phyloP scores from a whole-genome alignment of 371 early-diverging fungal species.

The Capillidium rhysosporum region DNA sequence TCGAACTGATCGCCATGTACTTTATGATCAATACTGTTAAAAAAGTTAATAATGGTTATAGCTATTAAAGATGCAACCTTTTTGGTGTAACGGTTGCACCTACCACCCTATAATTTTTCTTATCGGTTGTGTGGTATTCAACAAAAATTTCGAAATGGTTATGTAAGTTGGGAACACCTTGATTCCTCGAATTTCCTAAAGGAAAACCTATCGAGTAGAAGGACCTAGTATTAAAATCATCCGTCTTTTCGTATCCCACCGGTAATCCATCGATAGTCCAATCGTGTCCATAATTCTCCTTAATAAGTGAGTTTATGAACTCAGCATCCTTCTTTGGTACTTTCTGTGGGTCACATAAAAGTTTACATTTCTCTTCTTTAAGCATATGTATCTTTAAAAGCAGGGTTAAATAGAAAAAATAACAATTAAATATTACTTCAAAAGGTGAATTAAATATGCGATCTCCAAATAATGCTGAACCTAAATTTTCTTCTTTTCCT shows the following conservation, averaged over 20 bases:
- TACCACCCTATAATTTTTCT: slow-evolving; percentile 57
- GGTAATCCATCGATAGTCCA: slow-evolving; percentile 83
- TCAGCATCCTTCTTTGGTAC: slow-evolving; percentile 49
- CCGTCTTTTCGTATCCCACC: slow-evolving; percentile 37
- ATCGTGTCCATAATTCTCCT: slow-evolving; percentile 58
- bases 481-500: slow-evolving; percentile 63
- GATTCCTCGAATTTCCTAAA: slow-evolving; percentile 37
- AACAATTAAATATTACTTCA: slow-evolving; percentile 22
- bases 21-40: not conserved
- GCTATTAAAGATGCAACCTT: slow-evolving; percentile 17
- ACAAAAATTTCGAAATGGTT: slow-evolving; percentile 82
- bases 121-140: slow-evolving; percentile 47
- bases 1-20: not conserved
- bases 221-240: not conserved
- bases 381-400: slow-evolving; percentile 30
- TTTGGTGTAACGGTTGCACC: slow-evolving; percentile 60
- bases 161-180: slow-evolving; percentile 22
- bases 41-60: too few species aligned
- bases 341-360: slow-evolving; percentile 27
- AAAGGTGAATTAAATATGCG: slow-evolving; percentile 73
- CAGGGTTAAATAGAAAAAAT: not conserved
- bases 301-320: slow-evolving; percentile 69
- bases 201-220: slow-evolving; percentile 29
- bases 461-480: slow-evolving; percentile 89
- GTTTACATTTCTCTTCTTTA: slow-evolving; percentile 27